Base-by-base conservation (phyloP, 805 yeast species). In the Teunomyces aglyptinius region DNA sequence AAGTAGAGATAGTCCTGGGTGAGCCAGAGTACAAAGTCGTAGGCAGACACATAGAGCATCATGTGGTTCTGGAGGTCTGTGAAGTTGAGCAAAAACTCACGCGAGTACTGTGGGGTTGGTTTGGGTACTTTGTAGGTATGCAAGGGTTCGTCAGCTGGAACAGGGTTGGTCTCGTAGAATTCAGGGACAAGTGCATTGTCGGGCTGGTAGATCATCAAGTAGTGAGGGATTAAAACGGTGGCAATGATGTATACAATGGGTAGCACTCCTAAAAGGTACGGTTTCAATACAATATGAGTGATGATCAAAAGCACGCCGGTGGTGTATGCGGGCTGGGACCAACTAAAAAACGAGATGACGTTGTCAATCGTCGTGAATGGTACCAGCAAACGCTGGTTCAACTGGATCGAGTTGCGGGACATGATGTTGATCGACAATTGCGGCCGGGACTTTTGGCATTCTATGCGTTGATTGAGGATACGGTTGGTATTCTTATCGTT, bases 51-150 rank as follows among this genome's bases (percentile, higher is more conserved):
- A 60, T 84, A 88, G 11, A 82, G 57, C 26, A 83, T 59, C 88
- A 86, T 83, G 57, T 82, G 85, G 60, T 89, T 89, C 59, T 89
- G 96, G 48, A 89, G 70, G 67, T 89, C 96, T 1, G 95, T 87
- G 56, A 87, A 70, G 60, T 89, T 89, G 47, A 89, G 60, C 16
- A 85, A 64, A 59, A 89, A 89, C 60, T 89, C 96, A 46, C 86
- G 73, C 27, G 91, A 83, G 42, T 86, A 72, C 61, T 89, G 89
- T 4, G 91, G 86, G 6, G 83, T 86, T 0, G 95, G 94, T 49
- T 78, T 80, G 2, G 89, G 87, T 2, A 76, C 57, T 28, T 68
- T 75, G 20, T 79, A 73, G 10, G 70, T 68, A 36, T 68, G 56
- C 33, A 85, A 54, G 1, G 81, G 75, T 4, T 81, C 81, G 0